Evolutionary conservation across 1,284 basidiomycete genomes (phyloP), one percentile per base, ranked within the genome.

Genomic region (Trametes pubescens): DNA sequence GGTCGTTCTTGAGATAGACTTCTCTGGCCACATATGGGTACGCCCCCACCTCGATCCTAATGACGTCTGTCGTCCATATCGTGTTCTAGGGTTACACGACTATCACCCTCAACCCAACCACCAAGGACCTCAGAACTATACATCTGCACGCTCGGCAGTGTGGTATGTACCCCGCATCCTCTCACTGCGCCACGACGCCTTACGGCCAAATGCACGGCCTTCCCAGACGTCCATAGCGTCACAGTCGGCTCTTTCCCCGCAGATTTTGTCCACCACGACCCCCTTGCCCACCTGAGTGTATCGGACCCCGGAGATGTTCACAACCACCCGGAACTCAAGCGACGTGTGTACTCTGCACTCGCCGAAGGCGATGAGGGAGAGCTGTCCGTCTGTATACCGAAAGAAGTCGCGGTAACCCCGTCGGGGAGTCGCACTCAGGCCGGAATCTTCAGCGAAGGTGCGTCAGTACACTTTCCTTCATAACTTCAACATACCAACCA

Each of bases 321-420:
- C 72, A 86, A 88, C 47, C 96, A 98, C 78, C 94, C 95, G 8
- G 97, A 98, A 75, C 84, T 98, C 66, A 99, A 98, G 83, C 87
- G 97, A 59, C 93, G 91, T 79, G 78, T 98, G 35, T 99, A 95
- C 80, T 89, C 94, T 0, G 93, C 96, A 0, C 83, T 95, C 48
- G 89, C 94, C 62, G 96, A 99, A 71, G 87, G 90, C 49, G 94
- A 96, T 66, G 93, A 98, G 74, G 97, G 98, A 65, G 98, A 99
- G 77, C 78, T 99, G 44, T 94, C 94, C 16, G 95, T 99, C 71
- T 86, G 91, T 21, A 88, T 99, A 58, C 95, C 96, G 1, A 84
- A 84, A 66, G 92, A 94, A 65, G 91, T 95, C 21, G 84, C 87
- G 62, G 78, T 95, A 59, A 87, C 83, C 73, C 85, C 86, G 59